Evolutionary conservation across 2,329 filamentous ascomycete genomes (phyloP), one percentile per base, ranked within the genome.

Genomic region (Aspergillus transmontanensis): DNA sequence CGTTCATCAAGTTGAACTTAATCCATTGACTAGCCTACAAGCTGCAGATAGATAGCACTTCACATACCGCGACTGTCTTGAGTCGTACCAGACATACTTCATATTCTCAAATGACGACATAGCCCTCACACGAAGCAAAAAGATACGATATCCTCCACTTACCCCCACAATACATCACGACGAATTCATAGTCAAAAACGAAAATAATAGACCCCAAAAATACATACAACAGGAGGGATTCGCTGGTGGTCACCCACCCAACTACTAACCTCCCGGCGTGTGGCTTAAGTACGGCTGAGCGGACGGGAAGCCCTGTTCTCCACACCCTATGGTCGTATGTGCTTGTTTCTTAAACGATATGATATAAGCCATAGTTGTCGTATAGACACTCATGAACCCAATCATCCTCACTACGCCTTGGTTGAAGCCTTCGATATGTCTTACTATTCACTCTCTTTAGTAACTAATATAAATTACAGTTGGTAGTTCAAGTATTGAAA

Each of bases 261-360:
- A 80, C 77, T 81, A 80, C 78, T 80, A 81, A 79, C 78, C 76
- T 70, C 72, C 78, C 78, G 78, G 78, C 78, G 76, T 78, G 77
- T 79, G 78, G 78, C 78, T 80, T 80, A 78, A 80, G 78, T 80
- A 79, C 74, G 78, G 78, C 79, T 80, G 78, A 80, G 78, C 79
- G 78, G 78, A 80, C 78, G 78, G 78, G 78, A 80, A 80, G 78
- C 78, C 78, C 79, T 80, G 77, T 80, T 78, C 72, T 80, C 78
- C 78, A 79, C 77, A 78, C 75, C 78, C 79, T 80, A 67, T 81
- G 79, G 78, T 79, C 79, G 78, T 77, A 80, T 78, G 77, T 80
- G 59, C 67, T 67, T 30, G 60, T 6, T 5, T 4, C 23, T 26
- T 3, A 4, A 26, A 26, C 3, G 3, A 26, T 26, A 26, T 26